phyloP scores from a whole-genome alignment of 2,329 filamentous ascomycete species.

The Aspergillus udagawae region DNA sequence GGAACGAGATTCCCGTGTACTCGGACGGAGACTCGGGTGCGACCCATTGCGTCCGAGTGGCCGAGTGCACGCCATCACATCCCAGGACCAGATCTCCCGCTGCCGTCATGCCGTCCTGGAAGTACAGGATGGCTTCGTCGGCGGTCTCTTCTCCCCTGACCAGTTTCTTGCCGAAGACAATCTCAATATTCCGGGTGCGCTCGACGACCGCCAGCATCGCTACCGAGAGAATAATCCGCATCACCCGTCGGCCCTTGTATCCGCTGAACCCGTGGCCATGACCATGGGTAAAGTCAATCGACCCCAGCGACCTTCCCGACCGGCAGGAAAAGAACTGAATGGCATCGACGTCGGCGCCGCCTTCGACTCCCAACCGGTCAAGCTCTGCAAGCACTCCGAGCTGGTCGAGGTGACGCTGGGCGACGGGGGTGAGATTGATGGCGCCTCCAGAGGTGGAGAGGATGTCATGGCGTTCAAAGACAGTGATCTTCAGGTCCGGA shows the following conservation, averaged over 20 bases:
- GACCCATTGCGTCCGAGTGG: conserved; percentile 33
- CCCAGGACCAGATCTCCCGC: conserved; percentile 36
- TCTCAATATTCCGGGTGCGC: conserved; percentile 32
- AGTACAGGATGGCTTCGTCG: conserved; percentile 31
- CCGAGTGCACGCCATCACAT: conserved; percentile 42
- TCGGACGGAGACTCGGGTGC: conserved; percentile 32
- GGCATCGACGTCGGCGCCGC: conserved; percentile 37
- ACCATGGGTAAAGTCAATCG: conserved; percentile 36
- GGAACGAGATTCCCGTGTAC: conserved; percentile 41
- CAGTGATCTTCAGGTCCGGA: conserved; percentile 32
- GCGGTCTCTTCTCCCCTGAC: conserved; percentile 30
- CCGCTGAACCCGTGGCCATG: conserved; percentile 36
- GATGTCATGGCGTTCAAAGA: conserved; percentile 39
- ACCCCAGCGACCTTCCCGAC: conserved; percentile 35
- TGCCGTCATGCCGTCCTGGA: conserved; percentile 34
- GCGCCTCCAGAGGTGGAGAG: conserved; percentile 43
- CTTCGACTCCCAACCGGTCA: conserved; percentile 35
- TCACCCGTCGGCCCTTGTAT: conserved; percentile 40
- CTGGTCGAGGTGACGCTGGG: conserved; percentile 40
- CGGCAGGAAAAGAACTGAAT: conserved; percentile 41
- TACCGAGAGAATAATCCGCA: conserved; percentile 39
- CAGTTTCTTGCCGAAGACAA: conserved; percentile 43
- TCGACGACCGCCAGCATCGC: conserved; percentile 39
- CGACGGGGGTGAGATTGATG: conserved; percentile 44
- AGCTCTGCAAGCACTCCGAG: conserved; percentile 39